Evolutionary conservation across 1,284 basidiomycete genomes (phyloP).

Genomic region (Puccinia hordei): DNA sequence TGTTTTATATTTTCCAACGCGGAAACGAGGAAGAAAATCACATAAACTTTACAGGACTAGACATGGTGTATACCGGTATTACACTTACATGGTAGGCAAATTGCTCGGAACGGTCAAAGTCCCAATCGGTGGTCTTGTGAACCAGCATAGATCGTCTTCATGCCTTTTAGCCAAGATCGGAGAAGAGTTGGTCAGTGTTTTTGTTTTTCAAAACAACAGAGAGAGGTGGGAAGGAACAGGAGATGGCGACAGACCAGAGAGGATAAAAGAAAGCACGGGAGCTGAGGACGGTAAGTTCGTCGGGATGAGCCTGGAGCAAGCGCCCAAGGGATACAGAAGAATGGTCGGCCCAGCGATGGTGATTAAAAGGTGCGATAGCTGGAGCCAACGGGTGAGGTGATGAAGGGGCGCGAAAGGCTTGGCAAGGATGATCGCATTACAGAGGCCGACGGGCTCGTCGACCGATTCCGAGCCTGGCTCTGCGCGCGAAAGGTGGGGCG

Average conservation of each 20-base stretch:
- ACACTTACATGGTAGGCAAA: slow-evolving; percentile 30
- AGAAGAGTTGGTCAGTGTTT: too few relatives aligned
- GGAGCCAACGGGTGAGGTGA: too few relatives aligned
- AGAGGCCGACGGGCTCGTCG: slow-evolving; percentile 58
- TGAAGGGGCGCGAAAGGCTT: slow-evolving; percentile 60
- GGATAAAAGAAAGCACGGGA: slow-evolving; percentile 63
- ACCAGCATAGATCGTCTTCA: slow-evolving; percentile 33
- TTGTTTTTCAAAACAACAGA: neutral
- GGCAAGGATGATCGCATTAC: slow-evolving; percentile 63
- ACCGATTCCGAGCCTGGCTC: slow-evolving; percentile 55
- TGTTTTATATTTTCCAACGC: neutral
- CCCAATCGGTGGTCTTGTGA: slow-evolving; percentile 31
- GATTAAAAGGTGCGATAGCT: too few relatives aligned
- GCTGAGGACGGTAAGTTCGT: slow-evolving; percentile 62
- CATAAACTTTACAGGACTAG: neutral
- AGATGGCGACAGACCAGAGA: slow-evolving; percentile 57
- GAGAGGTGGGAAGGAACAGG: neutral
- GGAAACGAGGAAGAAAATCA: neutral
- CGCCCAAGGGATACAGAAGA: too few relatives aligned
- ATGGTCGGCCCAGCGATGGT: too few relatives aligned
- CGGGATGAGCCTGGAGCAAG: slow-evolving; percentile 59
- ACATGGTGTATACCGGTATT: too few relatives aligned
- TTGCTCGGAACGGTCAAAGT: slow-evolving; percentile 31
- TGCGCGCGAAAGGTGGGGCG: neutral
- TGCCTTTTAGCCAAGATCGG: slow-evolving; percentile 16